A percentile compares a stretch with the other conserved stretches of the same genome.
Evolutionary conservation across 805 yeast genomes (phyloP).

Genomic region (Myxozyma neotropica): DNA sequence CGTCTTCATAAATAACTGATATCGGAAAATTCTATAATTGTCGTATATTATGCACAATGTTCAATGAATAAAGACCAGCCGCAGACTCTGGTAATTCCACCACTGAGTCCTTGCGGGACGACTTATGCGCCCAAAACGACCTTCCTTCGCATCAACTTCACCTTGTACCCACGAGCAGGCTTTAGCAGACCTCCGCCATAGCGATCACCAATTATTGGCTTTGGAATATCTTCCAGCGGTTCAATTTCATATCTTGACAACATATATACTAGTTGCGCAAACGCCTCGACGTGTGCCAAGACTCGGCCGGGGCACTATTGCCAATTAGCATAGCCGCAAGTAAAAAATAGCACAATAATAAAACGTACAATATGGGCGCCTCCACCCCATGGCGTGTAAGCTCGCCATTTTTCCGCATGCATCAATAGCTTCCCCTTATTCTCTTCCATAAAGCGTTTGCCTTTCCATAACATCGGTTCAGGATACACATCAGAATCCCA

Average conservation of each 20-base stretch:
- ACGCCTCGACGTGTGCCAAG: slow-evolving; percentile 18
- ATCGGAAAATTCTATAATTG: too few relatives aligned
- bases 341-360: background rate
- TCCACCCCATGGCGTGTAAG: slow-evolving; percentile 30
- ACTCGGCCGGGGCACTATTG: slow-evolving; percentile 24
- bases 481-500: slow-evolving; percentile 32
- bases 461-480: slow-evolving; percentile 25
- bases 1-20: too few relatives aligned
- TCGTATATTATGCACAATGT: too few relatives aligned
- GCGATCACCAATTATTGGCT: slow-evolving; percentile 11
- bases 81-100: too few relatives aligned
- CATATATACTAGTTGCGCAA: slow-evolving; percentile 9
- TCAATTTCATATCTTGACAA: slow-evolving; percentile 14
- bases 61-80: too few relatives aligned
- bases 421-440: slow-evolving; percentile 9
- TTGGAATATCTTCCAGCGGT: slow-evolving; percentile 8
- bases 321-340: background rate
- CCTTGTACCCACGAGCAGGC: slow-evolving; percentile 8
- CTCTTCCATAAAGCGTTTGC: slow-evolving; percentile 19
- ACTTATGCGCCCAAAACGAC: slow-evolving; percentile 2
- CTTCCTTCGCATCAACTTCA: background rate
- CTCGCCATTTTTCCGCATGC: slow-evolving; percentile 12
- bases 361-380: slow-evolving; percentile 21
- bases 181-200: slow-evolving; percentile 13
- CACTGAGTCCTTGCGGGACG: background rate